These are phyloP conservation scores for Phaeolepiota aurea DNA, from an alignment of 768 basidiomycete species.

Conservation along the genomic window DNA sequence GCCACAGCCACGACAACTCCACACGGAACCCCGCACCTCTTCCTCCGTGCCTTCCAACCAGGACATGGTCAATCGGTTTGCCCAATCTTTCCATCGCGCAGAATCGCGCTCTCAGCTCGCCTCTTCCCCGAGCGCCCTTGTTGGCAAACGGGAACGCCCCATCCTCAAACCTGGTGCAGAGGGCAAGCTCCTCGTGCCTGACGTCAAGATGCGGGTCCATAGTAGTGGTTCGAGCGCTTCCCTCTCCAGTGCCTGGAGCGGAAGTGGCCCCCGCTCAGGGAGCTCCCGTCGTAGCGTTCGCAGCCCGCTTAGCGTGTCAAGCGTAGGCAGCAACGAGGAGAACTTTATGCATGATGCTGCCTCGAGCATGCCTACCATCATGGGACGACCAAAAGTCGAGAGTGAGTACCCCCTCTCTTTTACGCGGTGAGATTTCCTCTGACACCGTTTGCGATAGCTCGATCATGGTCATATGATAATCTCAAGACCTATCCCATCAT, in stretches of 20 bases:
- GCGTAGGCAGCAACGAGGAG: slow-evolving; percentile 22
- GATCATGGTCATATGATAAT: slow-evolving; percentile 74
- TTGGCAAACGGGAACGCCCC: slow-evolving; percentile 36
- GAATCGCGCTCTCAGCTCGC: slow-evolving; percentile 11
- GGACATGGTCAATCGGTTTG: neutral
- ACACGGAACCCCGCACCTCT: neutral
- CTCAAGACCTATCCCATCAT: slow-evolving; percentile 61
- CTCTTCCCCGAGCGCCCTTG: slow-evolving; percentile 13
- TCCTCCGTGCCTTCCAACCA: neutral
- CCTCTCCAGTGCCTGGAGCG: slow-evolving; percentile 24
- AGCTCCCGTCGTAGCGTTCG: slow-evolving; percentile 16
- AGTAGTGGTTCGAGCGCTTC: slow-evolving; percentile 25
- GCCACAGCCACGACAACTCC: neutral
- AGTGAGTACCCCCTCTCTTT: slow-evolving; percentile 36
- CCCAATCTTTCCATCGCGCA: slow-evolving; percentile 1
- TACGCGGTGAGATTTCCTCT: slow-evolving; percentile 31
- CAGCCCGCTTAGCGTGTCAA: slow-evolving; percentile 23
- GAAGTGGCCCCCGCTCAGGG: slow-evolving; percentile 12
- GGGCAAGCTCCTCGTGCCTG: slow-evolving; percentile 51
- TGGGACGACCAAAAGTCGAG: slow-evolving; percentile 38
- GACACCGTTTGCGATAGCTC: slow-evolving; percentile 32
- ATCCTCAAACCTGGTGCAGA: slow-evolving; percentile 53
- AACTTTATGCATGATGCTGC: slow-evolving; percentile 7
- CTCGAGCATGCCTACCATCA: slow-evolving; percentile 12
- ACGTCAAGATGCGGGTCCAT: slow-evolving; percentile 31